Evolutionary conservation across 805 yeast species (phyloP).

Genomic region (Metschnikowia borealis): DNA sequence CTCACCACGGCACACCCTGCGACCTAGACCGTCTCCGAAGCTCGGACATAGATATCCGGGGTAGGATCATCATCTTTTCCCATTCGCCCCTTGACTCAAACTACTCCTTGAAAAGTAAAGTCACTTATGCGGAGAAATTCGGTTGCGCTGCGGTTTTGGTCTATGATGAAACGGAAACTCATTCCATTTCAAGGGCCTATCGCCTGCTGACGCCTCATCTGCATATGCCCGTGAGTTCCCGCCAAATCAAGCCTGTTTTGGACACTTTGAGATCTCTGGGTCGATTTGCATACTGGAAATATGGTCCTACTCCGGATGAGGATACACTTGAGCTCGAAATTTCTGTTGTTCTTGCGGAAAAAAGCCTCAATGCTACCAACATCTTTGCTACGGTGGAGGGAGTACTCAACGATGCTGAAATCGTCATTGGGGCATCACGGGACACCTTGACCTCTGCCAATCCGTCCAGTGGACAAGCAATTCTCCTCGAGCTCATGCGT

Average conservation of each 20-base stretch:
- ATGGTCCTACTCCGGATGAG: constrained; percentile 8
- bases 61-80: constrained; percentile 29
- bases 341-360: constrained; percentile 1
- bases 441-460: constrained; percentile 35
- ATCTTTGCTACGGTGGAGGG: constrained; percentile 33
- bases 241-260: constrained; percentile 14
- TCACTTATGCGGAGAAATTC: constrained; percentile 10
- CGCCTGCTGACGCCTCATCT: background rate
- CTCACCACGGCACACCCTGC: constrained; percentile 26
- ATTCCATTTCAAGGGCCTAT: constrained; percentile 13
- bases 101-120: constrained; percentile 12
- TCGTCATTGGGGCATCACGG: constrained; percentile 38
- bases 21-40: constrained; percentile 25
- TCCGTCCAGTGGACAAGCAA: constrained; percentile 38
- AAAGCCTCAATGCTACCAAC: constrained; percentile 20
- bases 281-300: constrained; percentile 12
- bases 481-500: constrained; percentile 37
- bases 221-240: constrained; percentile 16
- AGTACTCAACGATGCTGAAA: constrained; percentile 36
- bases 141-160: constrained; percentile 15
- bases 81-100: constrained; percentile 7
- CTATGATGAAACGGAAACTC: constrained; percentile 9
- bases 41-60: constrained; percentile 18
- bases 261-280: constrained; percentile 8
- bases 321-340: constrained; percentile 8